Base-by-base conservation (phyloP, 2,329 filamentous ascomycete species). In the Gremmenia infestans region DNA sequence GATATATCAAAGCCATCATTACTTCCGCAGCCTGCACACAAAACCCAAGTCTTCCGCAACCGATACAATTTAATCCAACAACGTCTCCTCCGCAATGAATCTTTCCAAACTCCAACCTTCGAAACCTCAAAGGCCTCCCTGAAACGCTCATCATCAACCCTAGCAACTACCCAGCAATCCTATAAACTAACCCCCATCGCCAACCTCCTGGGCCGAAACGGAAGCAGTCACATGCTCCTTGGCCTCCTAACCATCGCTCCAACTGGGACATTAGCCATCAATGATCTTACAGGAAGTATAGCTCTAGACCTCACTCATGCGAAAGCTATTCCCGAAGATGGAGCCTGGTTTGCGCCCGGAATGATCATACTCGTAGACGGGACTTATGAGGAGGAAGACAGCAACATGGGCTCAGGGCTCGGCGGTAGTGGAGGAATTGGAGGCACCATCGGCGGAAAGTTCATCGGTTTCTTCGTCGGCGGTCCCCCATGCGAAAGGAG, bases 331-430 rank as follows among this genome's bases (percentile, higher is more conserved):
- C 92, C 92, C 0, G 86, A 91, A 58, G 86, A 93, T 67, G 91
- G 89, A 23, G 87, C 89, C 4, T 99, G 91, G 88, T 97, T 97
- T 68, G 85, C 87, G 5, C 92, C 94, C 0, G 95, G 95, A 3
- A 97, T 97, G 91, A 89, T 99, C 48, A 89, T 97, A 3, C 80
- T 99, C 0, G 84, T 97, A 0, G 94, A 99, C 66, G 94, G 94
- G 6, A 85, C 93, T n/a, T 99, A 99, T 68, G 91, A 96, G 70
- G 94, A 97, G 70, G 91, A 96, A 65, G 90, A 91, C 59, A 81
- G 86, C 60, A 85, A 83, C 19, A 74, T 79, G 1, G 85, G 86
- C 15, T 86, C 85, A 19, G 85, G 83, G 0, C 77, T 95, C 4
- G 88, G 89, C 50, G 87, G 88, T 5, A 88, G 84, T 61, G 87